phyloP scores from a whole-genome alignment of 1,139 yeast genomes.

The Kluyveromyces sp. region DNA sequence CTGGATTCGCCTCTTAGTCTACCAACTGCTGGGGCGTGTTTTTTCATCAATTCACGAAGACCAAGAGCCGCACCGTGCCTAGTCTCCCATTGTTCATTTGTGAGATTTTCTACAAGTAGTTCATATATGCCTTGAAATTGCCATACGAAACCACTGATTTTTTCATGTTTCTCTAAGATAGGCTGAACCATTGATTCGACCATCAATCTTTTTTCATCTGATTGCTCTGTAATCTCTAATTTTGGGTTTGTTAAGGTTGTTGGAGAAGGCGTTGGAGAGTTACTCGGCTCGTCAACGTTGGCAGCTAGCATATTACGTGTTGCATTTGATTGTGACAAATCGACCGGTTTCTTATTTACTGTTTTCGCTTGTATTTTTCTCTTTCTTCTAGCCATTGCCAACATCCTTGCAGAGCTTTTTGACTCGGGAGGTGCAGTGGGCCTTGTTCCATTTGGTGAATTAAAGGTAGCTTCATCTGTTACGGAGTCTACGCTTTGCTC shows the following conservation, averaged over 20 bases:
- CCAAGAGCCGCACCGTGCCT: conserved; percentile 97
- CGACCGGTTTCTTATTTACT: conserved; percentile 53
- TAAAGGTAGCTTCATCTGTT: neutral
- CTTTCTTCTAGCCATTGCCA: conserved; percentile 89
- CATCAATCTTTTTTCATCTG: conserved; percentile 74
- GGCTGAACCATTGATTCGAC: conserved; percentile 75
- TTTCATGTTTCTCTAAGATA: conserved; percentile 64
- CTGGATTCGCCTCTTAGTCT: conserved; percentile 57
- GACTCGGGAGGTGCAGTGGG: conserved; percentile 9
- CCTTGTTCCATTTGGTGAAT: neutral
- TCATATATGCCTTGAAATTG: conserved; percentile 97
- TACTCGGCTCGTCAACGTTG: neutral
- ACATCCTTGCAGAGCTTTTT: conserved; percentile 66
- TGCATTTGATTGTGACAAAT: conserved; percentile 70
- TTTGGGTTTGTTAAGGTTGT: conserved; percentile 25
- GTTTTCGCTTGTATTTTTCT: conserved; percentile 77
- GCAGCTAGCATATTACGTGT: conserved; percentile 43
- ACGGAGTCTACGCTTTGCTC: neutral
- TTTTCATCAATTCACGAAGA: conserved; percentile 73
- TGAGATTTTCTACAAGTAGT: conserved; percentile 67
- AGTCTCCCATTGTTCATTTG: conserved; percentile 86
- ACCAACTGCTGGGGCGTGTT: conserved; percentile 85
- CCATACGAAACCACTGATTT: conserved; percentile 79
- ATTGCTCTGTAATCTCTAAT: conserved; percentile 67
- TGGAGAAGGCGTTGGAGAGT: conserved; percentile 15